Base-by-base conservation (phyloP, 2,329 filamentous ascomycete species). In the Colletotrichum orbiculare region DNA sequence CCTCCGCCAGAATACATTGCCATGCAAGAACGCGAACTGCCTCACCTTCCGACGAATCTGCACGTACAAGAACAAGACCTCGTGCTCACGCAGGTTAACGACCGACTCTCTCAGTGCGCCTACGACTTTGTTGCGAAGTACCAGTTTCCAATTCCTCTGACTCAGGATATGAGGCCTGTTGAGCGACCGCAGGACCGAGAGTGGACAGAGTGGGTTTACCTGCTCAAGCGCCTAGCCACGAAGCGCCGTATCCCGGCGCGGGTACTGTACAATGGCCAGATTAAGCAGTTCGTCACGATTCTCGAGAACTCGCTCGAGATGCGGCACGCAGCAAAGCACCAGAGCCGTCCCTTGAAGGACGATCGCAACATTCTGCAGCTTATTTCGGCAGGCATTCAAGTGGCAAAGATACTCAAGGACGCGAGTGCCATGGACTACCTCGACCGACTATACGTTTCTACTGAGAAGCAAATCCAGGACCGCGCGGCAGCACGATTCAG, bases 121-220 rank as follows among this genome's bases (percentile, higher is more conserved):
- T 96, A 91, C 83, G 92, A 96, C 79, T 96, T 96, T 78, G 90
- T 96, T 72, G 93, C 93, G 71, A 94, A 93, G 78, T 96, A 96
- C 76, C 92, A 95, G 78, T 96, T 96, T 75, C 93, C 93, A 11
- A 94, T 96, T 70, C 93, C 93, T 10, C 79, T 96, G 72, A 92
- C 93, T 62, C 87, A 91, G 76, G 91, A 95, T 76, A 94, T 94
- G 86, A 87, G 92, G 70, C 90, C 90, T 2, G 85, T 94, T 57
- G 89, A 91, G 75, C 82, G 89, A 49, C 88, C 92, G 38, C 88
- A 89, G 72, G 92, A 94, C 78, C 86, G 92, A 67, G 93, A 96
- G 77, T 96, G 93, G 93, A 95, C 92, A 49, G 93, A 96, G 79
- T 96, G 93, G 93, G 93, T 95, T 60, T 93, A 94, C 76, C 85